These are phyloP conservation scores for Penicillium paxilli DNA, from an alignment of 495 filamentous ascomycete species.

Conservation along the genomic window DNA sequence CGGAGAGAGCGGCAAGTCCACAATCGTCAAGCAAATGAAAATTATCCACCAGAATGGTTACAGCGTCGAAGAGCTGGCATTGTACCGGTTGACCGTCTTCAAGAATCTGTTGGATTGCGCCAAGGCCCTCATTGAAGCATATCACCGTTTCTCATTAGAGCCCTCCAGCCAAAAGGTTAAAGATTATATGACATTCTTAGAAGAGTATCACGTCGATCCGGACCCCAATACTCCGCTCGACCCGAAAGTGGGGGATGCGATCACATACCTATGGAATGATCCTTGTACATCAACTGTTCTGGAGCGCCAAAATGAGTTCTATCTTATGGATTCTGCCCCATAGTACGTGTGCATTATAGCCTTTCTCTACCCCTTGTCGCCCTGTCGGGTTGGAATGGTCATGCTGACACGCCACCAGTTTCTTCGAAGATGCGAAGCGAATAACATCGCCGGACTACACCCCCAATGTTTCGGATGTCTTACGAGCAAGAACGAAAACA, in stretches of 20 bases:
- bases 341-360: conserved; percentile 67
- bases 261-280: conserved; percentile 88
- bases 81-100: conserved; percentile 94
- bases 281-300: conserved; percentile 78
- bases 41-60: conserved; percentile 99
- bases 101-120: conserved; percentile 97
- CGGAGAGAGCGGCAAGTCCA: conserved; percentile 97
- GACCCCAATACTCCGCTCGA: conserved; percentile 84
- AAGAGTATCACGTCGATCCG: conserved; percentile 85
- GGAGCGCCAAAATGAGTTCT: conserved; percentile 96
- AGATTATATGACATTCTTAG: conserved; percentile 74
- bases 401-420: conserved; percentile 52
- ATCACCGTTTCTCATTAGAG: conserved; percentile 83
- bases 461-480: conserved; percentile 87
- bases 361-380: background rate
- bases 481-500: conserved; percentile 96
- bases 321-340: conserved; percentile 98
- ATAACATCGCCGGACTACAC: conserved; percentile 87
- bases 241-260: conserved; percentile 73
- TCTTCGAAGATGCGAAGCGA: conserved; percentile 88
- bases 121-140: conserved; percentile 84
- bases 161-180: conserved; percentile 68
- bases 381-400: too few species aligned
- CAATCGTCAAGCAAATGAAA: conserved; percentile 99
- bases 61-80: conserved; percentile 81